Conservation (phyloP, 2,329 filamentous ascomycete genomes). For the Cladosporium sp. region DNA sequence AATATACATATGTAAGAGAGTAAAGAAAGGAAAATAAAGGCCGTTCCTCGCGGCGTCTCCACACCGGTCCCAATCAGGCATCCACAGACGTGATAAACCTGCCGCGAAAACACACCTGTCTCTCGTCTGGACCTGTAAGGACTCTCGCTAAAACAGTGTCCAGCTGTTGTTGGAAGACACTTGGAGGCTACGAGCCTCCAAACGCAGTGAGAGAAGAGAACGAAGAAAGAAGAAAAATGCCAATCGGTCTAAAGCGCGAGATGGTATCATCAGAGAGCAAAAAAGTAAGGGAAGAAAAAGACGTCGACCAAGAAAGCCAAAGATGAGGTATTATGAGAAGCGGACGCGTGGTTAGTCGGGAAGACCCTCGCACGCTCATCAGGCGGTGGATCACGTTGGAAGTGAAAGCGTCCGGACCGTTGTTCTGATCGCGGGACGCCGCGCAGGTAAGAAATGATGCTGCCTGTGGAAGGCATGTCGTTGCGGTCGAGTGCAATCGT, state of each 20-base stretch:
- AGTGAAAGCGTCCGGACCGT: not conserved
- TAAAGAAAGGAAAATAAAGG: not conserved
- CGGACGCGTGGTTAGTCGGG: not conserved
- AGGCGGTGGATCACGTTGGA: not conserved
- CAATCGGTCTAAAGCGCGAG: conserved; percentile 1
- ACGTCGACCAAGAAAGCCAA: not conserved
- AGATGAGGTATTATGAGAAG: not conserved
- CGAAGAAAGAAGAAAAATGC: not conserved
- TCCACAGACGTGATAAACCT: not conserved
- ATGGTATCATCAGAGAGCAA: conserved; percentile 11
- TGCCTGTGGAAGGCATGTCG: not conserved
- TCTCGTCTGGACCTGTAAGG: not conserved
- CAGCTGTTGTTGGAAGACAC: not conserved
- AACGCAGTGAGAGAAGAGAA: not conserved
- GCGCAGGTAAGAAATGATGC: not conserved
- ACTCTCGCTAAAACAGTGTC: not conserved
- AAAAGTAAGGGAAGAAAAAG: not conserved
- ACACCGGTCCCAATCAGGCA: not conserved
- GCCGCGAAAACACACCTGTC: not conserved
- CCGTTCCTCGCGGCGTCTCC: too few species aligned
- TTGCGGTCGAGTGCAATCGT: not conserved
- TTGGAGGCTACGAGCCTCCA: not conserved
- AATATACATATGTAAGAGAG: not conserved
- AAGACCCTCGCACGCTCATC: not conserved
- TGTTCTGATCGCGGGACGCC: not conserved